Evolutionary conservation across 306 rosid genomes (phyloP), one percentile per base, ranked within the genome.

Genomic region (Ceratonia siliqua): DNA sequence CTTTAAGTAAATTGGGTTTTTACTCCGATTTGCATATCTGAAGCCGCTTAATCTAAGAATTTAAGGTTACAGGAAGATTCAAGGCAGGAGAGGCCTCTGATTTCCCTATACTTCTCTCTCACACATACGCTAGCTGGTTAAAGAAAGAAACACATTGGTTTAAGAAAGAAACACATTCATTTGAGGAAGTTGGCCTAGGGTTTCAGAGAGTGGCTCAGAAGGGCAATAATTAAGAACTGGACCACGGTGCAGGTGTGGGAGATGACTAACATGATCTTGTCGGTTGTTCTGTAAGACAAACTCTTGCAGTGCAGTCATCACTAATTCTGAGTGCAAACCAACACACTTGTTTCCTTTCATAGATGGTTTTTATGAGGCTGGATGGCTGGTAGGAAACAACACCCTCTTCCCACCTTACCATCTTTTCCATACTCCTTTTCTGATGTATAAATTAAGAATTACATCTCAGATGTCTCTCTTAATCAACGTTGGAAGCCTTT

Each of bases 331-430:
- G 83, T 67, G 72, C 64, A 72, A 59, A 56, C 57, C 78, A 58
- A 82, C 84, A 85, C 73, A 72, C 75, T n/a, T 76, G 80, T 79
- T 79, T 79, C 74, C 74, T 84, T 75, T 45, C 73, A 8, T 75
- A 70, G 30, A 33, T 82, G 61, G 74, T 70, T 82, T 85, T 78
- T 57, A 78, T 73, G 85, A 73, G 50, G 42, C 32, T 85, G 82
- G 93, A 86, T 82, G 96, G 96, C 24, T 85, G 89, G 72, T 88
- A 81, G 97, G 97, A 89, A 92, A 83, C 99, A 91, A 69, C 21
- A 21, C 62, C 42, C 75, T 57, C 62, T 48, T 63, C 52, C 48
- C 46, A 56, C 18, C 24, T 28, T n/a, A 25, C 6, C 38, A 18
- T 54, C 43, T 6, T 69, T 18, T 46, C 54, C 50, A 48, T 75